Evolutionary conservation across 495 filamentous ascomycete species (phyloP).

Genomic region (Aspergillus coremiiformis): DNA sequence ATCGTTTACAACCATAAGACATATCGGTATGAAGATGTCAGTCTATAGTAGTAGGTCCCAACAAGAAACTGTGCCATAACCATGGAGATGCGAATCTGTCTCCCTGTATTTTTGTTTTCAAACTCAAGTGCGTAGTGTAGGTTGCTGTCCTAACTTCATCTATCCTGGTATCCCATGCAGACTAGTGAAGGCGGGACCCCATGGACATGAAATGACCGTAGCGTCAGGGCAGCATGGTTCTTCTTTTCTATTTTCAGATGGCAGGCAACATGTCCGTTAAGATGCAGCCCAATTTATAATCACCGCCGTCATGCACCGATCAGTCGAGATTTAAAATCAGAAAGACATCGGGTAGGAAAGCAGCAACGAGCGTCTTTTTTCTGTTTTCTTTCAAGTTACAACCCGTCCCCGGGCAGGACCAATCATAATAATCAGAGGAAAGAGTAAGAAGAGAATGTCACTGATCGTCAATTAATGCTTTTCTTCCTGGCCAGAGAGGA

Average conservation of each 20-base stretch:
- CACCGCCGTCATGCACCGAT: not conserved
- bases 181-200: not conserved
- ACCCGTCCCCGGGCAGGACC: not conserved
- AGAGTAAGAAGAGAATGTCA: not conserved
- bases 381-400: not conserved
- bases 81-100: not conserved
- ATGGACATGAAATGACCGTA: not conserved
- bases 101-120: not conserved
- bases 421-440: not conserved
- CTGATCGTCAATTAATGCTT: conserved; percentile 8
- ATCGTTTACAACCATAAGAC: not conserved
- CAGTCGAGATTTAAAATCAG: not conserved
- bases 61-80: not conserved
- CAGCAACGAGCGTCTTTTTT: not conserved
- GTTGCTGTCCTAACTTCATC: not conserved
- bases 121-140: not conserved
- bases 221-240: too few species aligned
- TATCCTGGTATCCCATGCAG: not conserved
- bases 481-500: conserved; percentile 57
- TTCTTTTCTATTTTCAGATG: not conserved
- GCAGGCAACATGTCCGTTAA: not conserved
- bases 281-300: conserved; percentile 2
- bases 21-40: not conserved
- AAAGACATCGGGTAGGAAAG: not conserved
- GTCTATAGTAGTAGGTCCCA: not conserved